phyloP scores from a whole-genome alignment of 176 grass and related monocot genomes.

The Typha latifolia region DNA sequence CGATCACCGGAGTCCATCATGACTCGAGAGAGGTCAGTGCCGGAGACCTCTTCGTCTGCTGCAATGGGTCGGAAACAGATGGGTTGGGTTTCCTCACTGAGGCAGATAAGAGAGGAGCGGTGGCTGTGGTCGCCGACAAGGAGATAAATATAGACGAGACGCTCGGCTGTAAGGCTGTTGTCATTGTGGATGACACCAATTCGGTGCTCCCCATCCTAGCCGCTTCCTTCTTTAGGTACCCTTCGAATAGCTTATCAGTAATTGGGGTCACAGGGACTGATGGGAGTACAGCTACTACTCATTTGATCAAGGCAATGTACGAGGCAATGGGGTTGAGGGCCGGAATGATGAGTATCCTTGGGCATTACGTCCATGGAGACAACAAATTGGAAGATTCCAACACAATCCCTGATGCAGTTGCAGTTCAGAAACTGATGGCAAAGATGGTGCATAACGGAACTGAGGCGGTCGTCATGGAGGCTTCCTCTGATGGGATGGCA shows the following conservation, averaged over 20 bases:
- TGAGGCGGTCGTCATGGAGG: slow-evolving; percentile 74
- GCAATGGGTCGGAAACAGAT: slow-evolving; percentile 27
- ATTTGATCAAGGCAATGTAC: slow-evolving; percentile 86
- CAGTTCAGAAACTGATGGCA: slow-evolving; percentile 78
- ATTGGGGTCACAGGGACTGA: slow-evolving; percentile 64
- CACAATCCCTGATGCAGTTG: slow-evolving; percentile 37
- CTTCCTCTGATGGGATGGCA: slow-evolving; percentile 35
- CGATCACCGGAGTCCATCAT: slow-evolving; percentile 56
- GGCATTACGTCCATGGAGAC: slow-evolving; percentile 52
- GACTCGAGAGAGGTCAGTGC: slow-evolving; percentile 61
- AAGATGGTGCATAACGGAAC: slow-evolving; percentile 90
- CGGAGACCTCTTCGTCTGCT: slow-evolving; percentile 76
- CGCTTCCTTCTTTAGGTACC: slow-evolving; percentile 62
- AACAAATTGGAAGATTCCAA: slow-evolving; percentile 48
- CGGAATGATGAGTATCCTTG: slow-evolving; percentile 63
- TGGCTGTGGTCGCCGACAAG: slow-evolving; percentile 76
- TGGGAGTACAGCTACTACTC: slow-evolving; percentile 44
- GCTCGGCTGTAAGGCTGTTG: slow-evolving; percentile 68
- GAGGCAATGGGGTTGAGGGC: slow-evolving; percentile 73
- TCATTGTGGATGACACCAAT: slow-evolving; percentile 73
- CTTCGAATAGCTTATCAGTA: slow-evolving; percentile 57
- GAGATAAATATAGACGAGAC: slow-evolving; percentile 89
- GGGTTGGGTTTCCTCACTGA: slow-evolving; percentile 53
- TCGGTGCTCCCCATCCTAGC: slow-evolving; percentile 44
- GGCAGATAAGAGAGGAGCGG: slow-evolving; percentile 82